phyloP scores from a whole-genome alignment of 2,329 filamentous ascomycete genomes.

The Ustulina deusta region DNA sequence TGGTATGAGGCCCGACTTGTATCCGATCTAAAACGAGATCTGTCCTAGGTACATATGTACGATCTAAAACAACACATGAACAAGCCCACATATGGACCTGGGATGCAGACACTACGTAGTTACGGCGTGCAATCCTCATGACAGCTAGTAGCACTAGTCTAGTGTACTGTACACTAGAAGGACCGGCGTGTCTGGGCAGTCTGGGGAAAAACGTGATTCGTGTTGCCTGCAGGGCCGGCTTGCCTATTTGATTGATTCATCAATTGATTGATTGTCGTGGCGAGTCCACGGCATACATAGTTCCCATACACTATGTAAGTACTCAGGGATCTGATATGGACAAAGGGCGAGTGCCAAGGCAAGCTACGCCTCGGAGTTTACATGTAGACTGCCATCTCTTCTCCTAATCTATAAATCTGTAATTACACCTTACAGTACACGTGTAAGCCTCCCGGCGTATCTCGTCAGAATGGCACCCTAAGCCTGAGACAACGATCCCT shows the following conservation, averaged over 20 bases:
- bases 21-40: constrained; percentile 5
- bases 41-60: neutral
- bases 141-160: constrained; percentile 12
- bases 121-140: constrained; percentile 9
- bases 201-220: constrained; percentile 41
- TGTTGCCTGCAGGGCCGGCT: constrained; percentile 37
- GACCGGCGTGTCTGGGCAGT: constrained; percentile 34
- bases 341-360: neutral
- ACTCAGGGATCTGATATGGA: neutral
- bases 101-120: neutral
- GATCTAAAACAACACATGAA: neutral
- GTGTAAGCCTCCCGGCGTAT: constrained; percentile 35
- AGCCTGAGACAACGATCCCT: constrained; percentile 33
- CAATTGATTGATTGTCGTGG: constrained; percentile 15
- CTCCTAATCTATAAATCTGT: constrained; percentile 24
- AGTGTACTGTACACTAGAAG: constrained; percentile 23
- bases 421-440: constrained; percentile 27
- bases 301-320: no score
- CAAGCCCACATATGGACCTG: neutral
- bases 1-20: neutral
- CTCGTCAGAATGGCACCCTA: constrained; percentile 28
- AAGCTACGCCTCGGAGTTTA: constrained; percentile 19
- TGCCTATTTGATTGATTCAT: constrained; percentile 28
- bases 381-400: constrained; percentile 12
- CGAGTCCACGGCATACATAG: neutral